phyloP scores from a whole-genome alignment of 208 protist species.

The Vickermania spadyakhi region DNA sequence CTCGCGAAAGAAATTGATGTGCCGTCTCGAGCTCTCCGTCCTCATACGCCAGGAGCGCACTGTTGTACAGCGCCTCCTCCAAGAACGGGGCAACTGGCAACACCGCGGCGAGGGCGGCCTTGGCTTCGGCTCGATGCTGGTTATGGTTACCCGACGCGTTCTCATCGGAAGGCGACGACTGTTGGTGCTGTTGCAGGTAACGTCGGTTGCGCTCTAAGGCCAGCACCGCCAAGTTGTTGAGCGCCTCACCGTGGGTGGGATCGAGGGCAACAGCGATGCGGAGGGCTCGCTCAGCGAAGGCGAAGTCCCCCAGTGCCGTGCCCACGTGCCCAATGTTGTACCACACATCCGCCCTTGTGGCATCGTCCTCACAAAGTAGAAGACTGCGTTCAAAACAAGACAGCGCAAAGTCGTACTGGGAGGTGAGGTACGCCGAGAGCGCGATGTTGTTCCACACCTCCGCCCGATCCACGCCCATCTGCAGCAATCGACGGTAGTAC shows the following conservation, averaged over 20 bases:
- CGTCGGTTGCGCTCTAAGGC: slow-evolving; percentile 38
- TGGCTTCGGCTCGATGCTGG: slow-evolving; percentile 19
- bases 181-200: slow-evolving; percentile 1
- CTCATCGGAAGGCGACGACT: slow-evolving; percentile 11
- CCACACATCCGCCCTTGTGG: slow-evolving; percentile 84
- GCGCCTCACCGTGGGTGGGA: slow-evolving; percentile 83
- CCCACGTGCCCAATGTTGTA: slow-evolving; percentile 95
- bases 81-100: slow-evolving; percentile 54
- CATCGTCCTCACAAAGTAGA: slow-evolving; percentile 50
- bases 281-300: slow-evolving; percentile 89
- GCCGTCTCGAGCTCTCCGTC: slow-evolving; percentile 77
- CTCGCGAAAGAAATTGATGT: slow-evolving; percentile 40
- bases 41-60: slow-evolving; percentile 59
- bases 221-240: slow-evolving; percentile 93
- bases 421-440: slow-evolving; percentile 91
- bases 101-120: slow-evolving; percentile 64
- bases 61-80: slow-evolving; percentile 91
- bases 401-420: slow-evolving; percentile 91
- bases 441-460: slow-evolving; percentile 96
- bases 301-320: slow-evolving; percentile 86
- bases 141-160: slow-evolving; percentile 12
- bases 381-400: slow-evolving; percentile 88
- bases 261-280: slow-evolving; percentile 85
- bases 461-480: slow-evolving; percentile 90
- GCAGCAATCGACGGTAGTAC: slow-evolving; percentile 90